Evolutionary conservation across 192 early-diverging fungal species (phyloP).

Genomic region (Geranomyces variabilis): DNA sequence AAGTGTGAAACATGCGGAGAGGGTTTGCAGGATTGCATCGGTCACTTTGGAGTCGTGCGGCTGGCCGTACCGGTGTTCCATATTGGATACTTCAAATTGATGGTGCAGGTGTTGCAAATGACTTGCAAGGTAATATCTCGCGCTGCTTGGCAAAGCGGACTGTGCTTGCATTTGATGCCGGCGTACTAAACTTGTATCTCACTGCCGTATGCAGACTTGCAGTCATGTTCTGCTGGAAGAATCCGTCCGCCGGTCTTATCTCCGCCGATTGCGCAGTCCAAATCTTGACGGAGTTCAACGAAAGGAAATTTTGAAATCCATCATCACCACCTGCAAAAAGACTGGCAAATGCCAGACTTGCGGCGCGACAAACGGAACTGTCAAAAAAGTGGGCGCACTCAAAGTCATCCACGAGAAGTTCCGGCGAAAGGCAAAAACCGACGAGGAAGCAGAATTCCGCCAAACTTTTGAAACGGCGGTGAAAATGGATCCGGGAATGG

Average conservation of each 20-base stretch:
- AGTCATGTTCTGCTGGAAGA: constrained; percentile 87
- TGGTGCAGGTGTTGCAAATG: constrained; percentile 87
- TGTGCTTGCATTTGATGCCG: too few relatives aligned
- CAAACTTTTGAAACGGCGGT: constrained; percentile 76
- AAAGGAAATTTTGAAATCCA: constrained; percentile 75
- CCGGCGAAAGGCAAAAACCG: constrained; percentile 76
- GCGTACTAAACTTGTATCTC: too few relatives aligned
- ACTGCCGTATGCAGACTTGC: constrained; percentile 63
- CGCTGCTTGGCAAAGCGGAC: too few relatives aligned
- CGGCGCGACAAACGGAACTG: constrained; percentile 78
- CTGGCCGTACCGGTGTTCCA: constrained; percentile 96
- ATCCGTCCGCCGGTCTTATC: constrained; percentile 66
- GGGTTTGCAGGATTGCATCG: constrained; percentile 86
- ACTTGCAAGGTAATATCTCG: constrained; percentile 83
- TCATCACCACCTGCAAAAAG: constrained; percentile 90
- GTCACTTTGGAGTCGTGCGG: constrained; percentile 94
- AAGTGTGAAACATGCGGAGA: constrained; percentile 91
- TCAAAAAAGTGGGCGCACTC: constrained; percentile 93
- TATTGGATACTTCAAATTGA: constrained; percentile 94
- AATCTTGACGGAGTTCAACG: constrained; percentile 82
- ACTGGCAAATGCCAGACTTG: constrained; percentile 82
- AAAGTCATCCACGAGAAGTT: constrained; percentile 97
- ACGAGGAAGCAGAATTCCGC: constrained; percentile 77
- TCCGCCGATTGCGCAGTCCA: constrained; percentile 72
- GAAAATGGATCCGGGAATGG: constrained; percentile 73